Percentiles rank a stretch among this genome's conserved stretches.
Conservation (phyloP, 495 filamentous ascomycete species). For the Clavariopsis aquatica region DNA sequence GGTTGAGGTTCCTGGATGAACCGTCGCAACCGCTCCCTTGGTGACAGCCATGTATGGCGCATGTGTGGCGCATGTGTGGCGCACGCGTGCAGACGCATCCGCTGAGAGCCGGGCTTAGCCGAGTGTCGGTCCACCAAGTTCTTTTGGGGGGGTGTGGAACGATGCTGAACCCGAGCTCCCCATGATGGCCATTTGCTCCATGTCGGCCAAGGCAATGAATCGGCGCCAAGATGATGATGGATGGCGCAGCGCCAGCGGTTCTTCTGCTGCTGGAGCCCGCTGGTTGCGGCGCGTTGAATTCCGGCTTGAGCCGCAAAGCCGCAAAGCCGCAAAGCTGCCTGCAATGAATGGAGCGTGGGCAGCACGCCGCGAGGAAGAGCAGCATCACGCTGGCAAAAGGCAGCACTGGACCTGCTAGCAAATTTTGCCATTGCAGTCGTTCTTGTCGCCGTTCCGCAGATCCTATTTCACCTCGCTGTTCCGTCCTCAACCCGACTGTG, state of each 20-base stretch:
- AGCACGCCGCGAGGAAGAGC: not conserved
- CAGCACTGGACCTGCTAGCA: not conserved
- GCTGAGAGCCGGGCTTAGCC: not conserved
- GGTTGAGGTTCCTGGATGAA: not conserved
- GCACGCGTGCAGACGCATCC: not conserved
- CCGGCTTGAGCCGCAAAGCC: slow-evolving; percentile 1
- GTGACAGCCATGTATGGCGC: not conserved
- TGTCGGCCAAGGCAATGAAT: not conserved
- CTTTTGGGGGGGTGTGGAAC: too few species aligned
- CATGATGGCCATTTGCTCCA: too few species aligned
- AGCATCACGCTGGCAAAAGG: not conserved
- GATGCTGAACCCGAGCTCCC: too few species aligned
- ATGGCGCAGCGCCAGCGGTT: not conserved
- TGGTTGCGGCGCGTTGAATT: not conserved
- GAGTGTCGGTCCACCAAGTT: too few species aligned
- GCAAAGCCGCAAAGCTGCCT: not conserved
- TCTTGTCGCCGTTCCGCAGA: not conserved
- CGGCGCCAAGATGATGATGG: not conserved
- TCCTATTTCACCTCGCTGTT: not conserved
- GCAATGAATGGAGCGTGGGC: too few species aligned
- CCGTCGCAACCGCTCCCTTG: not conserved
- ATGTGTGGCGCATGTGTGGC: not conserved
- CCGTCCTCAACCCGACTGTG: not conserved
- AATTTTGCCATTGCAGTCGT: not conserved
- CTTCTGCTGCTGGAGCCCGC: not conserved